Percentiles rank a stretch among this genome's conserved stretches.
phyloP scores from a whole-genome alignment of 2,329 filamentous ascomycete genomes.

The Colletotrichum tabaci region DNA sequence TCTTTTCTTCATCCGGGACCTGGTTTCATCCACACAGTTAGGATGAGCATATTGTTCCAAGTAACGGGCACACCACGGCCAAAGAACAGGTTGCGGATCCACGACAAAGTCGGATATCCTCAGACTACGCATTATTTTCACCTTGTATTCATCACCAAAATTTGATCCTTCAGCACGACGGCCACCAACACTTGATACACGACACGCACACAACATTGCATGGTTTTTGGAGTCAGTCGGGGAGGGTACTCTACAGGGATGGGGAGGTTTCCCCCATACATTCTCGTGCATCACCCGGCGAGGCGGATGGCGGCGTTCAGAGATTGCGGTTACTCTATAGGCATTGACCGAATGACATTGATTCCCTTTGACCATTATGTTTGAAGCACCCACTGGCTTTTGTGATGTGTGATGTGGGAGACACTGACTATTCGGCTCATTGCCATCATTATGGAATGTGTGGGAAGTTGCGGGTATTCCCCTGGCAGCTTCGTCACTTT shows the following conservation, averaged over 20 bases:
- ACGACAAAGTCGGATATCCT: slow-evolving; percentile 6
- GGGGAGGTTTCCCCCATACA: slow-evolving; percentile 30
- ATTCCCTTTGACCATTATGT: slow-evolving; percentile 6
- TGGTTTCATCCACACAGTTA: slow-evolving; percentile 4
- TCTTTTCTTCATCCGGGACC: slow-evolving; percentile 1
- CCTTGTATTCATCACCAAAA: slow-evolving; percentile 32
- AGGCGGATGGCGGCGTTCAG: slow-evolving; percentile 41
- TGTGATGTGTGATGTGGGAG: neutral
- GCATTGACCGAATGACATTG: slow-evolving; percentile 40
- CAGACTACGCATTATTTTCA: slow-evolving; percentile 1
- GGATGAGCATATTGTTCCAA: neutral
- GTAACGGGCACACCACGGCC: slow-evolving; percentile 5
- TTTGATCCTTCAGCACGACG: slow-evolving; percentile 5
- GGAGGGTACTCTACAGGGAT: slow-evolving; percentile 25
- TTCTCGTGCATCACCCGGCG: slow-evolving; percentile 41
- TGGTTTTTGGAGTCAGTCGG: slow-evolving; percentile 37
- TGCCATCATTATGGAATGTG: no score
- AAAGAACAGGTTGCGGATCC: slow-evolving; percentile 6
- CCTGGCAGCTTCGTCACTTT: neutral
- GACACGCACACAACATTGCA: slow-evolving; percentile 34
- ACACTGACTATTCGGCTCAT: no score
- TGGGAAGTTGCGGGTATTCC: neutral
- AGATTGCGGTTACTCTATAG: slow-evolving; percentile 35
- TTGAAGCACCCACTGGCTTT: neutral
- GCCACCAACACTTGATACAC: slow-evolving; percentile 20